A percentile compares a stretch with the other conserved stretches of the same genome.
Conservation (phyloP, 176 grass and related monocot species). For the Sorghum bicolor region DNA sequence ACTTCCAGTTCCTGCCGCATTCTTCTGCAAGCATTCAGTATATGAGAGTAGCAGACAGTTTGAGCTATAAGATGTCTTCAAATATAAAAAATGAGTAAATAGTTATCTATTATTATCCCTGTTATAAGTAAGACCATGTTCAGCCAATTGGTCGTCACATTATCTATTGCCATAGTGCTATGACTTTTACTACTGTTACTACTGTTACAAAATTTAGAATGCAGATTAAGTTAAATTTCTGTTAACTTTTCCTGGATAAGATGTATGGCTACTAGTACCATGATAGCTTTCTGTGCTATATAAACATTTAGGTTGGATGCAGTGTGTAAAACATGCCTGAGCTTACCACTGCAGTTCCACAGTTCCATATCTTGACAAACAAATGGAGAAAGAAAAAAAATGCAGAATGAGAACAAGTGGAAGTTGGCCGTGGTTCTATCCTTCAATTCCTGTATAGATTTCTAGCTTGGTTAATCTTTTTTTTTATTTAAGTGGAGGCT, state of each 20-base stretch:
- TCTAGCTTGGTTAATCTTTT: background rate
- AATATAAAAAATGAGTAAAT: background rate
- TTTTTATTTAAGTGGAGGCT: background rate
- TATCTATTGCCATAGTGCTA: background rate
- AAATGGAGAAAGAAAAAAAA: background rate
- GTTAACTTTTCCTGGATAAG: background rate
- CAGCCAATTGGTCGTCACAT: background rate
- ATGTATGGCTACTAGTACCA: background rate
- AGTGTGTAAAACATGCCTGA: background rate
- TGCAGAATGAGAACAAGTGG: background rate
- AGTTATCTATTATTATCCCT: background rate
- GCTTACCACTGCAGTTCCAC: background rate
- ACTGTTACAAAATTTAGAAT: background rate
- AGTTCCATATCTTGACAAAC: background rate
- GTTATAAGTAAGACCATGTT: background rate
- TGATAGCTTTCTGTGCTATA: background rate
- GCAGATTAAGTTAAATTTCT: background rate
- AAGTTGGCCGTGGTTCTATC: background rate
- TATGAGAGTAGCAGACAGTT: background rate
- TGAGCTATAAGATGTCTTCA: conserved; percentile 4
- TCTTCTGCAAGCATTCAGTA: background rate
- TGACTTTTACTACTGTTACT: background rate
- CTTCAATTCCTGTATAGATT: background rate
- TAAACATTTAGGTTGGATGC: background rate
- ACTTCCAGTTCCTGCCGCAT: background rate